Evolutionary conservation across 345 rosid genomes (phyloP).

Genomic region (rapeseed (Brassica napus)): Da-Ae NC_063436.1:17065501-17066000

Average conservation of each 20-base stretch:
- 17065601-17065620: constrained; percentile 12
- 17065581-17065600: constrained; percentile 24
- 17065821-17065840: neutral
- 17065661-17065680: constrained; percentile 20
- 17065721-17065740: constrained; percentile 4
- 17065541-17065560: constrained; percentile 25
- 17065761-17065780: constrained; percentile 8
- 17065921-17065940: constrained; percentile 51
- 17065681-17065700: constrained; percentile 18
- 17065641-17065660: constrained; percentile 1
- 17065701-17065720: constrained; percentile 21
- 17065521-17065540: constrained; percentile 38
- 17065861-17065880: neutral
- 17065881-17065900: constrained; percentile 10
- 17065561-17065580: constrained; percentile 12
- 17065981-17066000: constrained; percentile 86
- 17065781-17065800: constrained; percentile 14
- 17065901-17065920: neutral
- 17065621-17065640: constrained; percentile 18
- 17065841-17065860: constrained; percentile 5
- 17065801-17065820: constrained; percentile 11
- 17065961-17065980: constrained; percentile 88
- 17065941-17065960: constrained; percentile 97
- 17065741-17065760: constrained; percentile 15
- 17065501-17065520: constrained; percentile 99